These are phyloP conservation scores for Coelastrella sp. DNA, from an alignment of 139 green algal genomes.

Conservation along the genomic window DNA sequence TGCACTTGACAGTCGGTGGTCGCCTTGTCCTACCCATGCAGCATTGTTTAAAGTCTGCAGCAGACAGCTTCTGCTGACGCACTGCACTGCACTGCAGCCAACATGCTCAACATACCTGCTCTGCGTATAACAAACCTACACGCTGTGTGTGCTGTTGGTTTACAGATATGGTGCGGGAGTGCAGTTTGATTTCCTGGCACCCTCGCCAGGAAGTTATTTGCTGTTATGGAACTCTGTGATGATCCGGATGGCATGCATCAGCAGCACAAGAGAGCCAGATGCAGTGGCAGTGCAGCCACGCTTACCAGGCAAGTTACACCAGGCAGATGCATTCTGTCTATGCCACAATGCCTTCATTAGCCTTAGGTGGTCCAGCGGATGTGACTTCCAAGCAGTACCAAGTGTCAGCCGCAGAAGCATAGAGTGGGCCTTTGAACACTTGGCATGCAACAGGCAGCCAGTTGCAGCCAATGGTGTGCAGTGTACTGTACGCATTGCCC, in stretches of 20 bases:
- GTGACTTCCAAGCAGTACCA: background rate
- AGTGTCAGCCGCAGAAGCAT: too few relatives aligned
- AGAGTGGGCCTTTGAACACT: too few relatives aligned
- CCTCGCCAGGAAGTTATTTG: background rate
- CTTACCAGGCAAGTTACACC: background rate
- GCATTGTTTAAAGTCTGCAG: too few relatives aligned
- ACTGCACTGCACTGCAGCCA: too few relatives aligned
- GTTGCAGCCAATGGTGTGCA: too few relatives aligned
- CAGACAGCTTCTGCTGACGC: too few relatives aligned
- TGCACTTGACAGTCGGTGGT: too few relatives aligned
- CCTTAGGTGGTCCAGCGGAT: background rate
- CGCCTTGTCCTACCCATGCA: too few relatives aligned
- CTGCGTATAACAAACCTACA: background rate
- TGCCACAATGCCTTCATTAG: background rate
- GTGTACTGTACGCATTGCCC: too few relatives aligned
- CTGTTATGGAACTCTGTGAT: constrained; percentile 16
- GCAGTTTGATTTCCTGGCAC: constrained; percentile 10
- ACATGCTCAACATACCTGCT: background rate
- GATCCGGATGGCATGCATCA: background rate
- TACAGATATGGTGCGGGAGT: constrained; percentile 36
- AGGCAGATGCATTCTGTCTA: background rate
- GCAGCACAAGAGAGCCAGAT: constrained; percentile 12
- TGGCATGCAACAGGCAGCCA: too few relatives aligned
- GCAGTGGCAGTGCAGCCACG: constrained; percentile 37
- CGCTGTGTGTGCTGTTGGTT: too few relatives aligned